Evolutionary conservation across 495 filamentous ascomycete genomes (phyloP), one percentile per base, ranked within the genome.

Genomic region (Aspergillus avenaceus): DNA sequence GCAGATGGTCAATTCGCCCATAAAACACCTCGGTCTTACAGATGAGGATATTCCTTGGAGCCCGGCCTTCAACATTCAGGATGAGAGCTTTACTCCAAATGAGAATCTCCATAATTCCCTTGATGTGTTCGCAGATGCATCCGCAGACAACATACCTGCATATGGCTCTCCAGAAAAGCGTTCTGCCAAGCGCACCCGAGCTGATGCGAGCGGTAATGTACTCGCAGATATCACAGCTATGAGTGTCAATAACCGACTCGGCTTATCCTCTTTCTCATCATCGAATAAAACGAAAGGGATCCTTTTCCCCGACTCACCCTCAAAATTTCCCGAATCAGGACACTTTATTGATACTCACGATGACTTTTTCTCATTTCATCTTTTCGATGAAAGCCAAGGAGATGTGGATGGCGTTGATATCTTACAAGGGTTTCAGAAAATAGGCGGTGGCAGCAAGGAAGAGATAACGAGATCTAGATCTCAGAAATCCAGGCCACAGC

Each of bases 401-500:
- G 86, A 88, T 44, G 78, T 83, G 18, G 74, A 82, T 26, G 87
- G 84, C 1, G 76, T 95, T 38, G 91, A 96, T 66, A 84, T 97
- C 47, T 76, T 91, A 45, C 86, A 90, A 62, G 90, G 90, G 6
- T 96, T 96, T 59, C 85, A 90, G 64, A 90, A 89, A 66, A 96
- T 96, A 66, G 90, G 90, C 48, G 82, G 74, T 4, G 47, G 64
- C 38, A 63, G 50, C 38, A 71, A 69, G 44, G 63, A 73, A 5
- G 63, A 66, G 21, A 25, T 52, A 2, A 28, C 62, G 13, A 63
- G 64, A 21, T 52, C 59, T 0, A 68, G 65, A 36, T 41, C 63
- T n/a, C 46, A 64, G 14, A 50, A 62, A 11, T 34, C 69, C 9
- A 67, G 75, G 47, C 69, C 76, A n/a, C 63, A 64, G 8, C 36